Base-by-base conservation (phyloP, 2,329 filamentous ascomycete genomes). In the Colletotrichum echinochloae region DNA sequence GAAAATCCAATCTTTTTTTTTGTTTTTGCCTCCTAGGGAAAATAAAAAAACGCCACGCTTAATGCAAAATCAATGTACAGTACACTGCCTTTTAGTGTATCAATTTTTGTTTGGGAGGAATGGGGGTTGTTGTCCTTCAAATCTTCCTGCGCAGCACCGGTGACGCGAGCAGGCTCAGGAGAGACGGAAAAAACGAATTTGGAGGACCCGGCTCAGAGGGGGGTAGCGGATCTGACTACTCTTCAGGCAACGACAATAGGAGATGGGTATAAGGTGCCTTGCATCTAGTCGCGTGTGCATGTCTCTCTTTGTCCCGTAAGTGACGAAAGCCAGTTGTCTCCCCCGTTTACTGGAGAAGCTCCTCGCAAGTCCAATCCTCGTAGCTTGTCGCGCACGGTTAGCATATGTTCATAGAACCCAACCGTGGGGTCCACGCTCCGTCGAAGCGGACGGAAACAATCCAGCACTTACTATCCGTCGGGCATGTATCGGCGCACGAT, bases 281-380 rank as follows among this genome's bases (percentile, higher is more conserved):
- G 62, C 59, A 64, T 66, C 70, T 63, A 66, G 70, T 72, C 70
- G 62, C 63, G 37, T 60, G 52, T 55, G 26, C 41, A 30, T 60
- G 41, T 60, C 41, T 71, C 56, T 56, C 35, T 54, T 59, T 51
- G 57, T 54, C 54, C 46, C 59, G 39, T 44, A 49, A 51, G 28
- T 46, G 61, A 37, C 16, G 44, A 37, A 56, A 66, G 62, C 49
- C 62, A 66, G 35, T 20, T 7, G 48, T 68, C 35, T 55, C 60
- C 54, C 20, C 9, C 9, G n/a, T 37, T 65, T 60, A 90, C 81
- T 89, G 88, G 65, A 97, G 88, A 74, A 98, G 87, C 83, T 99
- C 96, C 83, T 98, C 96, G 83, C 95, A 98, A 44, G 95, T 97
- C 96, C 96, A 99, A 82, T 99, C 96, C 87, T 99, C 96, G 82